Percentiles rank a stretch among this genome's conserved stretches.
These are phyloP conservation scores for Tetrastigma voinierianum DNA, from an alignment of 164 flowering plant genomes.

Conservation along the genomic window DNA sequence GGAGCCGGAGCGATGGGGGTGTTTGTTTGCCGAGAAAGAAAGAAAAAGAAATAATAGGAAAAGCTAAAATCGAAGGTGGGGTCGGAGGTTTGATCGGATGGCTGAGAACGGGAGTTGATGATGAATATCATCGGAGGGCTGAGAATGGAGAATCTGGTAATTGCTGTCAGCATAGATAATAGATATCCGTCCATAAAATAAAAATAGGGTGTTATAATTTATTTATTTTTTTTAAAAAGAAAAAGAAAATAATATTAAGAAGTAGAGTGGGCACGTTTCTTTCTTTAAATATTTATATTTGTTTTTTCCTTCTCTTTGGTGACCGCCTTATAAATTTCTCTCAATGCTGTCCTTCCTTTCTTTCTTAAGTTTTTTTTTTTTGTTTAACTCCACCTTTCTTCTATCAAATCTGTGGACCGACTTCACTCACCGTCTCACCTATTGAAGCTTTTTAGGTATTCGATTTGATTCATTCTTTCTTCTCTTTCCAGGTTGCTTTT, in stretches of 20 bases:
- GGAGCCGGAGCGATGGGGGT: too few relatives aligned
- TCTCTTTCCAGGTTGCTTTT: not conserved
- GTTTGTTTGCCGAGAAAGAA: too few relatives aligned
- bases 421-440: not conserved
- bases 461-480: not conserved
- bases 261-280: slow-evolving; percentile 10
- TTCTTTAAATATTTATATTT: not conserved
- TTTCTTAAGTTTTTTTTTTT: too few relatives aligned
- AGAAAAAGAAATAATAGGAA: too few relatives aligned
- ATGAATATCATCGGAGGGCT: not conserved
- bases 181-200: slow-evolving; percentile 4
- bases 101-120: too few relatives aligned
- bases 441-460: not conserved
- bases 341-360: too few relatives aligned
- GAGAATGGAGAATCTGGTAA: not conserved
- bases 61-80: too few relatives aligned
- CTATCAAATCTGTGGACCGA: not conserved
- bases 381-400: not conserved
- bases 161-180: not conserved
- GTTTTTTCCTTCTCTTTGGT: not conserved
- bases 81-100: too few relatives aligned
- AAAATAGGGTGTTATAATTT: not conserved
- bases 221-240: too few relatives aligned
- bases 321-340: slow-evolving; percentile 12
- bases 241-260: too few relatives aligned